Evolutionary conservation across 2,329 filamentous ascomycete species (phyloP), one percentile per base, ranked within the genome.

Genomic region (Verticillium nonalfalfae): DNA sequence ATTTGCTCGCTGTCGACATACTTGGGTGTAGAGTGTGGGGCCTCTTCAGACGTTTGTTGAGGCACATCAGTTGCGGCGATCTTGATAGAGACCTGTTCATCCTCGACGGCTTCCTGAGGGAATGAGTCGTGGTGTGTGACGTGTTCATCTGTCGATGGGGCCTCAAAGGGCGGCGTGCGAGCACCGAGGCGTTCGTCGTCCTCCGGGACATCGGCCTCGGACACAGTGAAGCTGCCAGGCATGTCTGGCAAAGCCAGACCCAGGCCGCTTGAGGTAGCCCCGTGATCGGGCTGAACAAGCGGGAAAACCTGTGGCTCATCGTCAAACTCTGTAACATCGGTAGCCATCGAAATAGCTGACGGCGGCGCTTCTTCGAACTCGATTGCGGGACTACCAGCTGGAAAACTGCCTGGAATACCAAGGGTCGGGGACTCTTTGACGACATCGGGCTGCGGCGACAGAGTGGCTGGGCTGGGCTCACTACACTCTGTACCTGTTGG

Each of bases 251-350:
- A 59, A 15, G 55, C 63, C 9, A 65, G 35, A 9, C 64, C 64
- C 15, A 65, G 58, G 14, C 64, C 64, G 26, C 57, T 60, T 4
- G 61, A 54, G 39, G 59, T 18, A 35, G 45, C 45, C 13, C 67
- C 67, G 31, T 68, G 59, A 11, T 70, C 65, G 31, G 75, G 71
- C 54, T 74, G 76, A 15, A 76, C 67, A 1, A 80, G 75, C 1
- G 81, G 75, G 56, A 86, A 83, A 1, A 81, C 84, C 70, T 92
- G 89, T 26, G 86, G 81, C 66, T 92, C 89, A n/a, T 80, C 81
- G 66, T 93, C 90, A 66, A 92, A 90, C 67, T 90, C 87, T 0
- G 89, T 91, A 7, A 81, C 81, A 52, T 81, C 81, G n/a, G 86
- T 88, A 6, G 75, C 76, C 56, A 75, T 76, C 6, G 89, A 90